These are phyloP conservation scores for Thalassiosira ordinaria DNA, from an alignment of 352 stramenopile species.

Conservation along the genomic window DNA sequence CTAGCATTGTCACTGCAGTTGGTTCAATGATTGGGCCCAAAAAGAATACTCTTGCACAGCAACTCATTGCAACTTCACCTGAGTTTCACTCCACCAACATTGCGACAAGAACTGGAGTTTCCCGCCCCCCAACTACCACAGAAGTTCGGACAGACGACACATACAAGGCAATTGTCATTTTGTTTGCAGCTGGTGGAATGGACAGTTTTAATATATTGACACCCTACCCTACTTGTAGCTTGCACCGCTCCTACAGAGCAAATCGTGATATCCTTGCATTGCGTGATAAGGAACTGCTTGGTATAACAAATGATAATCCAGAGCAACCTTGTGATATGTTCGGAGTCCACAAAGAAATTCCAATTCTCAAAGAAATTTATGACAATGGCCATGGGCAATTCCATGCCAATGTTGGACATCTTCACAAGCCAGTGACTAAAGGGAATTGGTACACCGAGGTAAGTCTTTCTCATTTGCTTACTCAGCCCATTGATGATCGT, in stretches of 20 bases:
- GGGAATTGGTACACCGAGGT: conserved; percentile 50
- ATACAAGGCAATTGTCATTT: conserved; percentile 57
- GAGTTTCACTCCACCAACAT: conserved; percentile 74
- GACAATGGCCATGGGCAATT: conserved; percentile 51
- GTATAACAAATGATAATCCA: not conserved
- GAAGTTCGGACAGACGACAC: conserved; percentile 6
- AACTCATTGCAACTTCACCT: conserved; percentile 72
- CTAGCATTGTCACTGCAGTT: conserved; percentile 26
- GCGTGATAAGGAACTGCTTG: conserved; percentile 1
- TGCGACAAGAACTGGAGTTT: conserved; percentile 24
- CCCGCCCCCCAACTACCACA: not conserved
- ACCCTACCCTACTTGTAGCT: conserved; percentile 47
- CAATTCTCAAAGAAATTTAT: conserved; percentile 67
- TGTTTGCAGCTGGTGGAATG: conserved; percentile 39
- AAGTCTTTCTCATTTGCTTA: no score
- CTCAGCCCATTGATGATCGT: conserved; percentile 1
- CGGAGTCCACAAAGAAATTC: conserved; percentile 57
- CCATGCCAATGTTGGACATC: conserved; percentile 44
- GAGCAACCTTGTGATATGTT: conserved; percentile 60
- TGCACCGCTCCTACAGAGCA: conserved; percentile 1
- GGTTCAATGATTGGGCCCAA: conserved; percentile 19
- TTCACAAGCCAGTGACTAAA: conserved; percentile 53
- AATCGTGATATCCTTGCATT: conserved; percentile 8
- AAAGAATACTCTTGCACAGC: conserved; percentile 59
- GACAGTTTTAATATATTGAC: conserved; percentile 67